Evolutionary conservation across 2,329 filamentous ascomycete genomes (phyloP).

Genomic region (Fusarium sp.): DNA sequence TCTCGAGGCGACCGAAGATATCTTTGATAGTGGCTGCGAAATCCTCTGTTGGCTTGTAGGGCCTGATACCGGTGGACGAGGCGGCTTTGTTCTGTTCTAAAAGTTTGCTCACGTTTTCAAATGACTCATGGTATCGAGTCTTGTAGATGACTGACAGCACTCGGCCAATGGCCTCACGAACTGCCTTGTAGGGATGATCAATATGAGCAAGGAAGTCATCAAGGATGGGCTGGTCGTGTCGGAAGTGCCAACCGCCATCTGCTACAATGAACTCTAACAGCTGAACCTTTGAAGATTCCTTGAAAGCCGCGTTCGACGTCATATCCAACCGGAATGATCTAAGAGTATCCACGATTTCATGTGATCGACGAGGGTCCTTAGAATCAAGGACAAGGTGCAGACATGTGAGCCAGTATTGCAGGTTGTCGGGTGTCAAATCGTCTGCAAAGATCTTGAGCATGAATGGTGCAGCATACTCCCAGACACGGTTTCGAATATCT

Average conservation of each 20-base stretch:
- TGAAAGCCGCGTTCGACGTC: constrained; percentile 96
- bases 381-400: constrained; percentile 89
- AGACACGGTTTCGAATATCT: constrained; percentile 80
- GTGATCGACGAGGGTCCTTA: constrained; percentile 88
- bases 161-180: constrained; percentile 92
- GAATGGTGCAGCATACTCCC: constrained; percentile 91
- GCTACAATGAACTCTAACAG: constrained; percentile 88
- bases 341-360: constrained; percentile 86
- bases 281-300: constrained; percentile 96
- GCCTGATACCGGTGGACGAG: constrained; percentile 85
- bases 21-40: constrained; percentile 78
- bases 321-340: constrained; percentile 91
- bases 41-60: constrained; percentile 82
- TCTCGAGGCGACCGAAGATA: constrained; percentile 83
- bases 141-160: constrained; percentile 90
- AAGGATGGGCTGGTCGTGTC: constrained; percentile 86
- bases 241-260: constrained; percentile 96
- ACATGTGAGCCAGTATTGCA: constrained; percentile 94
- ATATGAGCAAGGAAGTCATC: constrained; percentile 91
- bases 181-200: constrained; percentile 97
- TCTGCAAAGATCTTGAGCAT: constrained; percentile 89
- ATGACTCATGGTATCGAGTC: constrained; percentile 94
- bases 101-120: constrained; percentile 80
- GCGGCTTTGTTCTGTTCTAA: constrained; percentile 82
- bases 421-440: constrained; percentile 92